phyloP scores from a whole-genome alignment of 441 rosid genomes.

The Gossypium schwendimanii region DNA sequence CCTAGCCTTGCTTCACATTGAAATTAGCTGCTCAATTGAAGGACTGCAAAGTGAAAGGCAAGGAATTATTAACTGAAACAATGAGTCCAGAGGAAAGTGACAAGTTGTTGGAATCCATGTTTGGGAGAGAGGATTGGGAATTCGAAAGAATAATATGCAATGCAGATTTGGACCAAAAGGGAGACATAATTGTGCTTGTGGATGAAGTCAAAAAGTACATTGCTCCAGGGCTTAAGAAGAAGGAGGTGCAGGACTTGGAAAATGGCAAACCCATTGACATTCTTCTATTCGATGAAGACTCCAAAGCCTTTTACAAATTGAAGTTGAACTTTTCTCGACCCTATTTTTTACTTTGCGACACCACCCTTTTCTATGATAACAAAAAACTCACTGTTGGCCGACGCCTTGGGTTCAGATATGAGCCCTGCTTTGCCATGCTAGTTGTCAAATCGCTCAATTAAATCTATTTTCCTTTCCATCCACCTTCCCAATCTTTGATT shows the following conservation, averaged over 20 bases:
- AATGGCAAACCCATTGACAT: not conserved
- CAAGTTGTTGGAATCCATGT: not conserved
- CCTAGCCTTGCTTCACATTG: not conserved
- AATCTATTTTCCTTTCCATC: not conserved
- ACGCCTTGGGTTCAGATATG: constrained; percentile 12
- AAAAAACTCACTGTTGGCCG: not conserved
- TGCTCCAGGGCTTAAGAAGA: not conserved
- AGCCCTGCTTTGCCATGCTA: constrained; percentile 11
- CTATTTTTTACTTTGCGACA: constrained; percentile 10
- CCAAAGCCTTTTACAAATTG: not conserved
- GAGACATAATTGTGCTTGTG: not conserved
- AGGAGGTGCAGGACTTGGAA: not conserved
- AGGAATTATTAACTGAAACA: not conserved
- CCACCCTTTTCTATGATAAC: not conserved
- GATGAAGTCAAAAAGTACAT: constrained; percentile 9
- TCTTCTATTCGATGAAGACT: constrained; percentile 4
- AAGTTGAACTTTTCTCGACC: constrained; percentile 5
- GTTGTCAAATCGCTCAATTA: not conserved
- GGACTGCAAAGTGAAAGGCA: not conserved
- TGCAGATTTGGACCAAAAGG: not conserved
- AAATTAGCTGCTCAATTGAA: not conserved
- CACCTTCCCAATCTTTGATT: no score
- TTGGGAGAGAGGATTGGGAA: constrained; percentile 16
- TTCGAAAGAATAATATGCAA: constrained; percentile 6
- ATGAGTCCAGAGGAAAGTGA: constrained; percentile 7